Evolutionary conservation across 805 yeast genomes (phyloP).

Genomic region (Dipodascus albidus): DNA sequence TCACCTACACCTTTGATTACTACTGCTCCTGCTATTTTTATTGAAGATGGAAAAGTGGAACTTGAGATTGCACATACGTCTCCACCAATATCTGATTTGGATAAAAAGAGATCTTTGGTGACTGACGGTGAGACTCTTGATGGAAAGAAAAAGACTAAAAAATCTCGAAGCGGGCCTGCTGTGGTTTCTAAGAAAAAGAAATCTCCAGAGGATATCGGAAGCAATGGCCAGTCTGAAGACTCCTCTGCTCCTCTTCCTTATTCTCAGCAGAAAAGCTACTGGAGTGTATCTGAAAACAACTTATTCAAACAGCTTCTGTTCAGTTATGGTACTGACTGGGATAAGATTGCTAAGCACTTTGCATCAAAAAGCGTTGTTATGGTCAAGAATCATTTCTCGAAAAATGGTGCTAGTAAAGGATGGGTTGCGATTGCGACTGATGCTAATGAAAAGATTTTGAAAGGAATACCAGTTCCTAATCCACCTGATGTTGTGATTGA

Average conservation of each 20-base stretch:
- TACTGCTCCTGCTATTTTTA: too few relatives aligned
- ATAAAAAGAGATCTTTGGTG: background rate
- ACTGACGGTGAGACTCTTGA: background rate
- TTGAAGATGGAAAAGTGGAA: background rate
- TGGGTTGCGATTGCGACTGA: constrained; percentile 51
- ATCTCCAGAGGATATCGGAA: background rate
- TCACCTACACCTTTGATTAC: background rate
- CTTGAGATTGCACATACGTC: background rate
- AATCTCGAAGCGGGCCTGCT: background rate
- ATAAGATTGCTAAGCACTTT: constrained; percentile 56
- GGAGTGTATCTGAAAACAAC: constrained; percentile 81
- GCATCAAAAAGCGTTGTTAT: constrained; percentile 74
- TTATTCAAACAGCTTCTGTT: constrained; percentile 56
- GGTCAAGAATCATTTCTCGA: constrained; percentile 71
- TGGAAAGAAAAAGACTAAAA: background rate
- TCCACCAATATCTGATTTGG: background rate
- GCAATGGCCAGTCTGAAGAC: background rate
- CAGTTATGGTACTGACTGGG: constrained; percentile 74
- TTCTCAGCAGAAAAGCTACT: constrained; percentile 40
- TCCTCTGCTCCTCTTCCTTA: background rate
- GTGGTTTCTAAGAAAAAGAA: background rate
- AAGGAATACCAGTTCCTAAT: background rate
- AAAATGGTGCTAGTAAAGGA: constrained; percentile 57
- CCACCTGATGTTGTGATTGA: background rate
- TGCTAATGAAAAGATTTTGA: constrained; percentile 30